These are phyloP conservation scores for Ophioceras dolichostomum DNA, from an alignment of 2,329 filamentous ascomycete genomes.

Conservation along the genomic window DNA sequence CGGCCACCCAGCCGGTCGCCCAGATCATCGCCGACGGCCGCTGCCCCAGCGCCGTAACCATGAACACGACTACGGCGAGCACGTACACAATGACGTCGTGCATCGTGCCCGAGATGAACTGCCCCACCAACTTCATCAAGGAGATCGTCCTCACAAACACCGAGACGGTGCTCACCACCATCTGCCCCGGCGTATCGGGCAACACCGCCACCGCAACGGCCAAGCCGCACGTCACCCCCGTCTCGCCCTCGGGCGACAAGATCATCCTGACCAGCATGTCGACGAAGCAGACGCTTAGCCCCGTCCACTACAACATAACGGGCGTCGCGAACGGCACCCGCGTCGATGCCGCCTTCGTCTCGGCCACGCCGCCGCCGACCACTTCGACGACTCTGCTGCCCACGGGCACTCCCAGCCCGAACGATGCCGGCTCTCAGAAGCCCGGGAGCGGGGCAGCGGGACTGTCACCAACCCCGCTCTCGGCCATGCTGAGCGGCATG, in stretches of 20 bases:
- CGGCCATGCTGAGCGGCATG: neutral
- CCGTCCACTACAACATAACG: constrained; percentile 2
- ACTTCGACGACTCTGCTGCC: too few species aligned
- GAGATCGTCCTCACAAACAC: constrained; percentile 5
- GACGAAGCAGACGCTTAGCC: neutral
- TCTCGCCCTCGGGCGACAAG: constrained; percentile 3
- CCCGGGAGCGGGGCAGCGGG: neutral
- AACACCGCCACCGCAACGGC: neutral
- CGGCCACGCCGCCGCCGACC: neutral
- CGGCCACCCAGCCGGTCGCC: neutral
- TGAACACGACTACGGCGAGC: constrained; percentile 3
- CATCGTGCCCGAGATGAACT: constrained; percentile 7
- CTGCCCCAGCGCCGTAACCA: constrained; percentile 3
- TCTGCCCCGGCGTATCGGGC: constrained; percentile 2
- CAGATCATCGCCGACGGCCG: neutral
- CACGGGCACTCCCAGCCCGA: neutral
- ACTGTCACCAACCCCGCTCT: too few species aligned
- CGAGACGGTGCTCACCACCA: constrained; percentile 4
- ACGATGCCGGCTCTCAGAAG: neutral
- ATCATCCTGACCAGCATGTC: constrained; percentile 3
- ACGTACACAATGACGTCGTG: constrained; percentile 7
- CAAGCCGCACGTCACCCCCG: neutral
- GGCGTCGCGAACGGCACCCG: constrained; percentile 4
- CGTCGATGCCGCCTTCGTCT: neutral
- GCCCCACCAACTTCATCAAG: constrained; percentile 6